Conservation (phyloP, 495 filamentous ascomycete species). For the Elaphomyces granulatus region DNA sequence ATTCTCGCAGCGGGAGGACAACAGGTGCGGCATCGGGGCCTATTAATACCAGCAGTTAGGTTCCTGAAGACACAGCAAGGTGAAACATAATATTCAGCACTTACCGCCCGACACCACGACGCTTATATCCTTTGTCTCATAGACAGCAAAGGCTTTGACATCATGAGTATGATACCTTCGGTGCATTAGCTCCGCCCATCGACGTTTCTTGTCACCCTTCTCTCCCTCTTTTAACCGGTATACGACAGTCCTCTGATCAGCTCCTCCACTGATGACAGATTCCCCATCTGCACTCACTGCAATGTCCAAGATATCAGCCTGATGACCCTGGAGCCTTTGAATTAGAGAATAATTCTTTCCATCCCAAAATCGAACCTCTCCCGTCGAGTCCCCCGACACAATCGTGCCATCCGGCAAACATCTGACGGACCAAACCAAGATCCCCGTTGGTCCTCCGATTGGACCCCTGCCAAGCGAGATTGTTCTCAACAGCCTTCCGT, state of each 20-base stretch:
- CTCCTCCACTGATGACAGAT: slow-evolving; percentile 78
- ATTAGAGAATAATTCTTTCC: slow-evolving; percentile 75
- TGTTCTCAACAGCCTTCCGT: slow-evolving; percentile 52
- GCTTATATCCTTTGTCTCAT: slow-evolving; percentile 68
- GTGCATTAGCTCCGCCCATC: slow-evolving; percentile 79
- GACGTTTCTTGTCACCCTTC: slow-evolving; percentile 38
- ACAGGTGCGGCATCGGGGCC: slow-evolving; percentile 76
- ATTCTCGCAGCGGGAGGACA: slow-evolving; percentile 63
- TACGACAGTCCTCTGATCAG: slow-evolving; percentile 72
- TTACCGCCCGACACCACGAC: slow-evolving; percentile 85
- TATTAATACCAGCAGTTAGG: slow-evolving; percentile 30
- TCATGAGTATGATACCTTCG: slow-evolving; percentile 78
- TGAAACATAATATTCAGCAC: slow-evolving; percentile 7
- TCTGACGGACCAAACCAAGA: slow-evolving; percentile 86
- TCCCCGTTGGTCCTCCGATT: slow-evolving; percentile 60
- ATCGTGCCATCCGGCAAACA: slow-evolving; percentile 76
- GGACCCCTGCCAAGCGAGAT: slow-evolving; percentile 76
- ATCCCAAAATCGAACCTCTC: slow-evolving; percentile 86
- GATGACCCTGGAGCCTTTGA: slow-evolving; percentile 72
- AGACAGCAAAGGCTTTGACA: slow-evolving; percentile 88
- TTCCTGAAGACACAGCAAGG: neutral
- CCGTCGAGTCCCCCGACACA: slow-evolving; percentile 87
- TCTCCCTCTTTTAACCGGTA: slow-evolving; percentile 47
- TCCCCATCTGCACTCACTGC: slow-evolving; percentile 65
- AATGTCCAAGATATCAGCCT: slow-evolving; percentile 80